Conservation (phyloP, 768 basidiomycete species). For the Flagelloscypha sp. region DNA sequence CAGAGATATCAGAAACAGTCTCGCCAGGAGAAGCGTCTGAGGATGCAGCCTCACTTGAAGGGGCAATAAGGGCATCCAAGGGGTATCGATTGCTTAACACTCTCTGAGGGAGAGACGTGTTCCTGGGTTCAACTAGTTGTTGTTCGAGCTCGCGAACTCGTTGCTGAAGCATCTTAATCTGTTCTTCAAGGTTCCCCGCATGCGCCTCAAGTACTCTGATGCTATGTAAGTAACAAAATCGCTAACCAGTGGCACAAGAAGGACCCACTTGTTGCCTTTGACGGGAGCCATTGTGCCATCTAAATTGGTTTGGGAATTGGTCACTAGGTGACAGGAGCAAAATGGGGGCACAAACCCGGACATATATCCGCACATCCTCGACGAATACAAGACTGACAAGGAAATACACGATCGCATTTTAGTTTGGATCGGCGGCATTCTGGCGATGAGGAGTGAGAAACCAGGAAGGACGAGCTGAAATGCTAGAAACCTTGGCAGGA, state of each 20-base stretch:
- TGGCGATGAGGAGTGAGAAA: no score
- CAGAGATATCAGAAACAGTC: constrained; percentile 22
- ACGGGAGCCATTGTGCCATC: constrained; percentile 45
- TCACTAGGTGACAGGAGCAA: background rate
- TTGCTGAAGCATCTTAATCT: constrained; percentile 34
- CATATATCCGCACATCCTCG: constrained; percentile 46
- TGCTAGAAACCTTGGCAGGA: no score
- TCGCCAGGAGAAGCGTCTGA: constrained; percentile 15
- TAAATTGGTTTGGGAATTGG: constrained; percentile 10
- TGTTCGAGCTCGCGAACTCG: constrained; percentile 41
- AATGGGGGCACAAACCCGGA: constrained; percentile 31
- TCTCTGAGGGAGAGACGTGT: no score
- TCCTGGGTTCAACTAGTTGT: no score
- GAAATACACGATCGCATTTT: constrained; percentile 47
- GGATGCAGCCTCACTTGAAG: no score
- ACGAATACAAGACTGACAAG: constrained; percentile 48
- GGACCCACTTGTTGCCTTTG: constrained; percentile 47
- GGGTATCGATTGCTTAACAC: no score
- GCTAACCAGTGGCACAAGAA: background rate
- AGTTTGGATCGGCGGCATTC: constrained; percentile 53
- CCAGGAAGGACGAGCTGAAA: background rate
- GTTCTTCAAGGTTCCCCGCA: constrained; percentile 36
- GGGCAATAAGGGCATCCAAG: no score
- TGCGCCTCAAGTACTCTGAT: constrained; percentile 43
- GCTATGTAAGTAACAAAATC: constrained; percentile 1